These are phyloP conservation scores for Cystodermella granulosa DNA, from an alignment of 1,284 basidiomycete species.

Conservation along the genomic window DNA sequence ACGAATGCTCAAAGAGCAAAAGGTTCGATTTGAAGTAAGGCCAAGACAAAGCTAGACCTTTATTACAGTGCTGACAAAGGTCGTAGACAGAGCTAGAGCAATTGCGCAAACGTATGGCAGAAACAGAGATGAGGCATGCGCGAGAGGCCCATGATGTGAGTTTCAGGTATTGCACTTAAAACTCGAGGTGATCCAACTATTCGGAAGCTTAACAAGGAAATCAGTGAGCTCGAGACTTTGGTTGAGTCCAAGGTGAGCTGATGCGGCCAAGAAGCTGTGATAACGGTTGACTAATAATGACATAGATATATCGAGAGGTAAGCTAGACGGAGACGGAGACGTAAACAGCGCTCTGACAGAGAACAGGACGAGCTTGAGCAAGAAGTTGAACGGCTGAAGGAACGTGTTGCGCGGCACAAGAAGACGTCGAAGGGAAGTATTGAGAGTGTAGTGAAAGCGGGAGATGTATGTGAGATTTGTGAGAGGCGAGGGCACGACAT, in stretches of 20 bases:
- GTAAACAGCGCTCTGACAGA: not conserved
- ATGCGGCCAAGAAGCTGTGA: not conserved
- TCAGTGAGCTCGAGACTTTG: slow-evolving; percentile 81
- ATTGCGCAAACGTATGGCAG: slow-evolving; percentile 60
- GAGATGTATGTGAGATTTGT: slow-evolving; percentile 72
- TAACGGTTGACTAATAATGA: slow-evolving; percentile 5
- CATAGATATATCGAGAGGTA: slow-evolving; percentile 81
- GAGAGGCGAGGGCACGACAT: slow-evolving; percentile 78
- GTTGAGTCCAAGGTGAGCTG: slow-evolving; percentile 76
- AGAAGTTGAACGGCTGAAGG: slow-evolving; percentile 72
- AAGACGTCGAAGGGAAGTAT: slow-evolving; percentile 52
- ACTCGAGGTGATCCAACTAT: too few relatives aligned
- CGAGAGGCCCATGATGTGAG: slow-evolving; percentile 67
- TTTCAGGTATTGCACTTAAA: too few relatives aligned
- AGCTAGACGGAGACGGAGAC: slow-evolving; percentile 11
- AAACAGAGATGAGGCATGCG: slow-evolving; percentile 68
- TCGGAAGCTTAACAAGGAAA: slow-evolving; percentile 91
- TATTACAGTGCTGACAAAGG: slow-evolving; percentile 7
- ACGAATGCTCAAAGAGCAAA: slow-evolving; percentile 47
- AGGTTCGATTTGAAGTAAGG: slow-evolving; percentile 52
- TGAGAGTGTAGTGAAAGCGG: slow-evolving; percentile 31
- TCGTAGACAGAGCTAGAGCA: slow-evolving; percentile 62
- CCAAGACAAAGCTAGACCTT: slow-evolving; percentile 2
- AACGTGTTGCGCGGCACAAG: slow-evolving; percentile 59
- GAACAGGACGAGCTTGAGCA: slow-evolving; percentile 80